Evolutionary conservation across 2,329 filamentous ascomycete species (phyloP).

Genomic region (Cordyceps farinosa): DNA sequence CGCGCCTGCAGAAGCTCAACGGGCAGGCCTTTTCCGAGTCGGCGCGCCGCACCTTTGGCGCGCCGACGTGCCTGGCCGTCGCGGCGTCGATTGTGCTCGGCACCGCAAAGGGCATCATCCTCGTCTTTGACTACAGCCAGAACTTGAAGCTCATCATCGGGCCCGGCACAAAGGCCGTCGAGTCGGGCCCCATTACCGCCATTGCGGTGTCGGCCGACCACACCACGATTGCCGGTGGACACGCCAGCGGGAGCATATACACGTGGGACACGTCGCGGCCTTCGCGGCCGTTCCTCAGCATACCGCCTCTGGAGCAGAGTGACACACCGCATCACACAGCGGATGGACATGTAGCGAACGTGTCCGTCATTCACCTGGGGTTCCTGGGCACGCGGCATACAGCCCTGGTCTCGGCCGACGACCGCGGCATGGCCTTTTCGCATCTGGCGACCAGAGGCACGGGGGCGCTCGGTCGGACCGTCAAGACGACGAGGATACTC

Average conservation of each 20-base stretch:
- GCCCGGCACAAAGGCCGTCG: conserved; percentile 87
- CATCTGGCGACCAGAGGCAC: conserved; percentile 91
- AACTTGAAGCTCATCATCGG: conserved; percentile 92
- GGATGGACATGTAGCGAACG: conserved; percentile 79
- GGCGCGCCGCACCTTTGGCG: conserved; percentile 87
- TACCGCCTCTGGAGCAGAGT: conserved; percentile 68
- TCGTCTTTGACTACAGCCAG: conserved; percentile 97
- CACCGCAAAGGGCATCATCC: conserved; percentile 88
- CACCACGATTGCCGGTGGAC: conserved; percentile 83
- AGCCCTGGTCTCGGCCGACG: conserved; percentile 90
- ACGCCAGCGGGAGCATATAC: conserved; percentile 87
- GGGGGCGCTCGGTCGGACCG: conserved; percentile 76
- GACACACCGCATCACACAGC: conserved; percentile 61
- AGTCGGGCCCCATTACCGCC: conserved; percentile 82
- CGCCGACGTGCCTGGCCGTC: conserved; percentile 83
- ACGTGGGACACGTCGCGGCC: conserved; percentile 88
- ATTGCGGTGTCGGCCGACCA: conserved; percentile 92
- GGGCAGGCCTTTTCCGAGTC: conserved; percentile 88
- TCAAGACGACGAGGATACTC: conserved; percentile 86
- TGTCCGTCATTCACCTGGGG: conserved; percentile 82
- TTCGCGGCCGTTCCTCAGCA: conserved; percentile 83
- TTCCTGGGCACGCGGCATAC: conserved; percentile 93
- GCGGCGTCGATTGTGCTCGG: conserved; percentile 86
- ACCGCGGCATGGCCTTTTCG: conserved; percentile 95
- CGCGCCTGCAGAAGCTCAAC: conserved; percentile 83